Base-by-base conservation (phyloP, 163 green algal genomes). In the Trebouxia gelatinosa region DNA sequence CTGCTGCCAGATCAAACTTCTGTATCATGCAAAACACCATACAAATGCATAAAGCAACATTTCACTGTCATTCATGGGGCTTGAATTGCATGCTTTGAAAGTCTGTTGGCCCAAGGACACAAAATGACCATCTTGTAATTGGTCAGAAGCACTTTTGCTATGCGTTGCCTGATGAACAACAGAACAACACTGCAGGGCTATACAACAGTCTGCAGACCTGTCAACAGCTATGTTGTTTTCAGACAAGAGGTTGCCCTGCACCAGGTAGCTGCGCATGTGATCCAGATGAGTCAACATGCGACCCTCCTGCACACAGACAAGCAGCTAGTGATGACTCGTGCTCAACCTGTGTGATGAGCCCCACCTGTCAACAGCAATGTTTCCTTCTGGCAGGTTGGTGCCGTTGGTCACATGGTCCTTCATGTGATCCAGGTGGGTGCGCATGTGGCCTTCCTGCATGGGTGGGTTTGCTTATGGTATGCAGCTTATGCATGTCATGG, bases 381-480 rank as follows among this genome's bases (percentile, higher is more conserved):
- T n/a, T 38, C 1, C 93, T 96, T 80, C 75, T 95, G 23, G 78
- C 87, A 93, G 65, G 16, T 72, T n/a, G 48, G 21, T 70, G 48
- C n/a, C n/a, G n/a, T n/a, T n/a, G n/a, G n/a, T n/a, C n/a, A n/a
- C n/a, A n/a, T n/a, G n/a, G n/a, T n/a, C n/a, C n/a, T n/a, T n/a
- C n/a, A n/a, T n/a, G n/a, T n/a, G n/a, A n/a, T n/a, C n/a, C n/a
- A n/a, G n/a, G n/a, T n/a, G n/a, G n/a, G n/a, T n/a, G n/a, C n/a
- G n/a, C n/a, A n/a, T n/a, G n/a, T n/a, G n/a, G n/a, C n/a, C n/a
- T n/a, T n/a, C n/a, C n/a, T n/a, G n/a, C n/a, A n/a, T n/a, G n/a
- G n/a, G n/a, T n/a, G n/a, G n/a, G n/a, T n/a, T n/a, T n/a, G n/a
- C n/a, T n/a, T n/a, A n/a, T n/a, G n/a, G n/a, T n/a, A n/a, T n/a